A percentile compares a stretch with the other conserved stretches of the same genome.
These are phyloP conservation scores for Calonectria hongkongensis DNA, from an alignment of 2,329 filamentous ascomycete genomes.

Conservation along the genomic window DNA sequence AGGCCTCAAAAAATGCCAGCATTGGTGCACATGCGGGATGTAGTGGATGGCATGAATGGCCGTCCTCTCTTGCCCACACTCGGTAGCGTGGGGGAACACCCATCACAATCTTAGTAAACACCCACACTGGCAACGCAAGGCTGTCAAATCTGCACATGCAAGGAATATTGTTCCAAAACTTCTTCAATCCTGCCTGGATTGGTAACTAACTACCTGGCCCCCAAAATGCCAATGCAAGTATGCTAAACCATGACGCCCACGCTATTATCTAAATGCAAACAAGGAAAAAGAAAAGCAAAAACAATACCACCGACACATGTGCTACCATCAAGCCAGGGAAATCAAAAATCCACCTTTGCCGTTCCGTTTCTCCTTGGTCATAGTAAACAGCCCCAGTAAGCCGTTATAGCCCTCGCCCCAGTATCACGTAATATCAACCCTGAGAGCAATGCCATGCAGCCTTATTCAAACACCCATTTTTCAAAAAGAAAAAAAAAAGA, in stretches of 20 bases:
- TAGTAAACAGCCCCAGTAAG: slow-evolving; percentile 23
- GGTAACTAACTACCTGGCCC: slow-evolving; percentile 33
- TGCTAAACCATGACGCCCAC: slow-evolving; percentile 33
- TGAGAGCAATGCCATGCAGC: slow-evolving; percentile 36
- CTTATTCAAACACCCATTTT: slow-evolving; percentile 46
- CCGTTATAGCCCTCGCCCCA: slow-evolving; percentile 18
- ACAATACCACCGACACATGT: slow-evolving; percentile 10
- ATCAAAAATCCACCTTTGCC: neutral
- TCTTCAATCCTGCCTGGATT: slow-evolving; percentile 34
- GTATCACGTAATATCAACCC: slow-evolving; percentile 28
- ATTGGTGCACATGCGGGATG: slow-evolving; percentile 21
- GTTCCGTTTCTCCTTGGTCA: slow-evolving; percentile 29
- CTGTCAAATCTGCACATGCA: slow-evolving; percentile 34
- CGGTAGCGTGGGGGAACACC: slow-evolving; percentile 14
- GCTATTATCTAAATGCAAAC: slow-evolving; percentile 37
- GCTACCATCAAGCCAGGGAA: neutral
- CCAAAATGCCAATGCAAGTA: slow-evolving; percentile 30
- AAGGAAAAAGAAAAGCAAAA: slow-evolving; percentile 7
- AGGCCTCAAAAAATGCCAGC: neutral
- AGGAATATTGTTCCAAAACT: slow-evolving; percentile 37
- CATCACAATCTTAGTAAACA: slow-evolving; percentile 2
- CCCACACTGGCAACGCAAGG: slow-evolving; percentile 6
- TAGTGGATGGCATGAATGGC: slow-evolving; percentile 5
- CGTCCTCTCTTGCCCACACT: neutral
- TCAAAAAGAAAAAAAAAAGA: slow-evolving; percentile 28